Evolutionary conservation across 768 basidiomycete genomes (phyloP), one percentile per base, ranked within the genome.

Genomic region (Tricholoma bakamatsutake): DNA sequence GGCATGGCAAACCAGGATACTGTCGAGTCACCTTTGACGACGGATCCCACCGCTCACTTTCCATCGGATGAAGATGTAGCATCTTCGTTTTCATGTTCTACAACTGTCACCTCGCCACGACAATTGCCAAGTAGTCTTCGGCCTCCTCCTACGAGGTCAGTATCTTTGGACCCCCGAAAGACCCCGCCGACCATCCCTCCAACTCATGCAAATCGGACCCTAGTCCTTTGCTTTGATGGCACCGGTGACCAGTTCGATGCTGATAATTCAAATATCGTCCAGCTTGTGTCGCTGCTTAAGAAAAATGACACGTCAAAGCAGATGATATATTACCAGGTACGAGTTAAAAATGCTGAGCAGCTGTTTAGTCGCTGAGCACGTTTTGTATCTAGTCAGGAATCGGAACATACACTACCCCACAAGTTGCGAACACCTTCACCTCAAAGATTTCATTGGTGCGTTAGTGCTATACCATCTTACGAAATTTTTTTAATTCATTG

Each of bases 261-360:
- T 4, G 77, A 80, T 60, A 82, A 82, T 61, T 81, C 81, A 5
- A 83, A 82, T 52, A 74, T 83, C 43, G 79, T 81, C 5, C 69
- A 77, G 54, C 62, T 83, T 5, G 75, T 81, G 18, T 76, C 77
- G 3, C 56, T 79, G 57, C 61, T 83, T 57, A 78, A 78, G 71
- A 83, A 81, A 64, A 72, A 79, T 60, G 78, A 83, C 53, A 64
- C 69, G 37, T 65, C 66, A 31, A 72, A 81, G 63, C 82, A 84
- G 68, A 72, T 81, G 74, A 76, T 80, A 0, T 83, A 83, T 62
- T 83, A 83, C 59, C 82, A 82, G 71, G 80, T 75, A 11, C 24
- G 6, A 42, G 37, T 30, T 6, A 42, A 6, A 9, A 18, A 21
- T 21, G 10, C 18, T 21, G 9, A 21, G 1, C 7, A 11, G 40